Evolutionary conservation across 176 grass and related monocot genomes (phyloP), one percentile per base, ranked within the genome.

Genomic region (Phragmites australis): DNA sequence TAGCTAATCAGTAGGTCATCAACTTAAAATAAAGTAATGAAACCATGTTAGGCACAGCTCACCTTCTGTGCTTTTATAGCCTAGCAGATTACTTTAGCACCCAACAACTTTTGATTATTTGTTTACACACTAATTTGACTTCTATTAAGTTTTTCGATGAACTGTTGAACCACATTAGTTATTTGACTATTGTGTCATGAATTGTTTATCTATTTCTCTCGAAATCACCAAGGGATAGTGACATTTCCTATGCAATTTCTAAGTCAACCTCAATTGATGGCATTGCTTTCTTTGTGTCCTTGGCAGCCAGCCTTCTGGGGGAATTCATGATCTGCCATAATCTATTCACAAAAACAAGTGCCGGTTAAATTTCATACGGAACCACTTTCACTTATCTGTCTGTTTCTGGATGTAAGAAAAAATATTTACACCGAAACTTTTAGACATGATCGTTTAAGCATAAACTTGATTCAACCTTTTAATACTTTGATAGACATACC

Each of bases 261-360:
- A 84, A 53, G 54, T 79, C 75, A 78, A 71, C 54, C 17, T 78
- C 42, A 52, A 78, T 78, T 70, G 52, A 85, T 62, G 44, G 22
- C 31, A 14, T 78, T 85, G 65, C 65, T 60, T 78, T 62, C 9
- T 41, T n/a, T 8, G n/a, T 30, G 16, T 69, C 41, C 40, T 77
- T 78, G 53, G 16, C 40, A 60, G 73, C 8, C 3, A 84, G n/a
- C 27, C 51, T 60, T 70, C 65, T 46, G 40, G 21, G 43, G 9
- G 66, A 78, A 23, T 48, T 37, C 47, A 43, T n/a, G 54, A 62
- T 25, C 53, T 29, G 21, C 43, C 65, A 32, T 78, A 70, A 6
- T 52, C 52, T 63, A 65, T 51, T 39, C 30, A 6, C 19, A 26
- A 12, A 47, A 47, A 19, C 11, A 15, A 11, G 52, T 14, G 25